phyloP scores from a whole-genome alignment of 345 rosid species.

The Mangifera indica region DNA sequence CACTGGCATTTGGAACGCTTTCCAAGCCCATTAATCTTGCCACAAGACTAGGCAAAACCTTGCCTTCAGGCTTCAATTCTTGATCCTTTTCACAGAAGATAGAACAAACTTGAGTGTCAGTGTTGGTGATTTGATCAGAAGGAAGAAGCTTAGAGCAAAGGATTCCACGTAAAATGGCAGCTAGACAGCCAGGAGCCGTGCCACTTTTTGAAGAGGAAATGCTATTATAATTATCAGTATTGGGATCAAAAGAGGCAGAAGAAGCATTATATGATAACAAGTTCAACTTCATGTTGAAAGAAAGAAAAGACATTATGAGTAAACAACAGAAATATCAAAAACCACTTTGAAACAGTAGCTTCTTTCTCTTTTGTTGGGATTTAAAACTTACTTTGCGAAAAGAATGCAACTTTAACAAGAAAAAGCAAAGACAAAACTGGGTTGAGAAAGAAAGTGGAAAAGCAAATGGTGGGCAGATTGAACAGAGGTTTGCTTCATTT shows the following conservation, averaged over 20 bases:
- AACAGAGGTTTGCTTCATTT: too few species aligned
- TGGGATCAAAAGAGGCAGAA: conserved; percentile 26
- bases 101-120: conserved; percentile 16
- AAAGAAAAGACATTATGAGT: neutral
- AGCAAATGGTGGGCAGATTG: conserved; percentile 15
- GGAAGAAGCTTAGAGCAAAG: conserved; percentile 57
- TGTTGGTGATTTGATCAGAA: conserved; percentile 40
- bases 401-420: conserved; percentile 11
- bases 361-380: neutral
- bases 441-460: too few species aligned
- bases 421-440: conserved; percentile 1
- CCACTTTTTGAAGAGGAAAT: conserved; percentile 36
- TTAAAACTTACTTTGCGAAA: conserved; percentile 12
- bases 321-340: too few species aligned
- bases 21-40: conserved; percentile 88
- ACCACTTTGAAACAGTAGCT: too few species aligned
- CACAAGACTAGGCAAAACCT: conserved; percentile 52
- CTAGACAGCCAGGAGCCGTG: conserved; percentile 42
- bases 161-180: conserved; percentile 51
- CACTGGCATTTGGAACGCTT: conserved; percentile 25
- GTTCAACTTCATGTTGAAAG: conserved; percentile 33
- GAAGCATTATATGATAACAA: conserved; percentile 3
- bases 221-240: neutral
- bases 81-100: conserved; percentile 12
- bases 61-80: conserved; percentile 4